phyloP scores from a whole-genome alignment of 192 early-diverging fungal genomes.

The Coemansia sp. region DNA sequence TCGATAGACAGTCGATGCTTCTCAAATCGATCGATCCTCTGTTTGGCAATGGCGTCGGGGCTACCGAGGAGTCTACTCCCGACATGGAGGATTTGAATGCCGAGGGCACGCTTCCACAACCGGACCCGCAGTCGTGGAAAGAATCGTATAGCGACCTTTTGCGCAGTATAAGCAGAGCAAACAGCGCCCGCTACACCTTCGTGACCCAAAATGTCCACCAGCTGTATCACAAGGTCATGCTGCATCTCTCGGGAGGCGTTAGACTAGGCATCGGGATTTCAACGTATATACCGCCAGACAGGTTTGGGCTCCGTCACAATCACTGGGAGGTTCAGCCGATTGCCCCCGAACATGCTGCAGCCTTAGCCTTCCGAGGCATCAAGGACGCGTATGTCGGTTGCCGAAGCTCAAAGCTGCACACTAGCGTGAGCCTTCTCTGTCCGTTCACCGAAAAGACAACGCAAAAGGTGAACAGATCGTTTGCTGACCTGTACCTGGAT shows the following conservation, averaged over 20 bases:
- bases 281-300: conserved; percentile 43
- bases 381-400: conserved; percentile 49
- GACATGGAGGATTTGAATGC: conserved; percentile 11
- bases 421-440: conserved; percentile 44
- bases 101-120: neutral
- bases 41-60: conserved; percentile 9
- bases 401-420: conserved; percentile 47
- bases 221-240: conserved; percentile 48
- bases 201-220: conserved; percentile 34
- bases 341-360: conserved; percentile 35
- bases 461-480: conserved; percentile 5
- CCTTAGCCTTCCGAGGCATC: conserved; percentile 17
- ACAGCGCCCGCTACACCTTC: conserved; percentile 47
- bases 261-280: conserved; percentile 54
- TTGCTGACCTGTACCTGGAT: conserved; percentile 27
- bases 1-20: conserved; percentile 37
- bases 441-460: conserved; percentile 33
- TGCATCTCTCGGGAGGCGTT: conserved; percentile 50
- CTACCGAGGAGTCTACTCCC: conserved; percentile 9
- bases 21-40: conserved; percentile 26
- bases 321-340: conserved; percentile 56
- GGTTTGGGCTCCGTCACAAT: conserved; percentile 34
- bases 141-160: conserved; percentile 27
- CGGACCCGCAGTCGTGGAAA: conserved; percentile 23
- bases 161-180: conserved; percentile 33